Conservation (phyloP, 2,329 filamentous ascomycete species). For the Phaeosphaeriaceae sp. region DNA sequence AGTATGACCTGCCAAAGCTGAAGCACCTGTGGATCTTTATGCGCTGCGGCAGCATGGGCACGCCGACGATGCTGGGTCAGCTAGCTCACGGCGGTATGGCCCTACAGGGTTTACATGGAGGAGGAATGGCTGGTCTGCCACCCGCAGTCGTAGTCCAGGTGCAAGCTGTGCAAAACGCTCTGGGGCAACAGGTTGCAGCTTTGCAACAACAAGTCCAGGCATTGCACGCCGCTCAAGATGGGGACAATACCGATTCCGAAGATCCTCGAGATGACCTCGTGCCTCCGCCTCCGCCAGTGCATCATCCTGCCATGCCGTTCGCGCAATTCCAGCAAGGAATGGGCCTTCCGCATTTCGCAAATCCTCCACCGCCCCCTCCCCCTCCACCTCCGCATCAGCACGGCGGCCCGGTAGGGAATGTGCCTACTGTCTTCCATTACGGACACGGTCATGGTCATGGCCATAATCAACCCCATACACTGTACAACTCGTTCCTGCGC, state of each 20-base stretch:
- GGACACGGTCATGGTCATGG: constrained; percentile 5
- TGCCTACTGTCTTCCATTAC: not conserved
- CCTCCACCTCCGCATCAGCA: constrained; percentile 10
- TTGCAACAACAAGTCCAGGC: constrained; percentile 28
- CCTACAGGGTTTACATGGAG: constrained; percentile 4
- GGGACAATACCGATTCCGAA: not conserved
- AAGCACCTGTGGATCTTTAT: constrained; percentile 47
- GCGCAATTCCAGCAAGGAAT: constrained; percentile 27
- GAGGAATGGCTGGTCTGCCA: constrained; percentile 11
- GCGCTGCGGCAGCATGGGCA: constrained; percentile 30
- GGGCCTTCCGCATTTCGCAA: not conserved
- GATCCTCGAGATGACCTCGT: not conserved
- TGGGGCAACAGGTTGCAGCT: constrained; percentile 35
- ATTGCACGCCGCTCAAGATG: not conserved
- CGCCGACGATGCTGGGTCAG: constrained; percentile 16
- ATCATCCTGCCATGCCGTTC: constrained; percentile 27
- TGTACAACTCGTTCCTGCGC: constrained; percentile 42
- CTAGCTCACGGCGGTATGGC: constrained; percentile 11
- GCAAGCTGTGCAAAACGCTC: constrained; percentile 31
- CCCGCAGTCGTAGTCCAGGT: constrained; percentile 28
- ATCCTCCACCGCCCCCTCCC: constrained; percentile 5
- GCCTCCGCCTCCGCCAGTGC: constrained; percentile 7
- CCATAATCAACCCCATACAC: constrained; percentile 9
- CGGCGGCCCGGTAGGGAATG: not conserved
- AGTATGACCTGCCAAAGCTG: constrained; percentile 43